A percentile compares a stretch with the other conserved stretches of the same genome.
These are phyloP conservation scores for Tritrichomonas musculus DNA, from an alignment of 208 protist genomes.

Conservation along the genomic window DNA sequence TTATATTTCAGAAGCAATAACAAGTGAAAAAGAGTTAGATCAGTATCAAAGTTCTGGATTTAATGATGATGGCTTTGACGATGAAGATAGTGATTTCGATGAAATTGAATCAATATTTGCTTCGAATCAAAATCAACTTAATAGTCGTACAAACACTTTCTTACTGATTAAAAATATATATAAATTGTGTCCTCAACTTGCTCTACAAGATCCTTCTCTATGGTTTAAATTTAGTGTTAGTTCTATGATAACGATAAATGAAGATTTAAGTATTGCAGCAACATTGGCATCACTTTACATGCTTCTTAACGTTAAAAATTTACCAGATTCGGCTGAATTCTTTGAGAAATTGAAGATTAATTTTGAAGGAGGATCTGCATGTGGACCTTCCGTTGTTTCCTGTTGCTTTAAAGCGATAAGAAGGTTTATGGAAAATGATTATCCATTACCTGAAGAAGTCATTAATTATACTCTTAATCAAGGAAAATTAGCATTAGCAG, in stretches of 20 bases:
- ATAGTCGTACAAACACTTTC: background rate
- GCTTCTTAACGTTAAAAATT: too few relatives aligned
- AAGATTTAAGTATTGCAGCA: background rate
- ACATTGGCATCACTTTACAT: background rate
- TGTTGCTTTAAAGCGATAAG: background rate
- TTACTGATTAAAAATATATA: constrained; percentile 4
- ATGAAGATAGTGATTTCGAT: constrained; percentile 16
- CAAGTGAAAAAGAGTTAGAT: too few relatives aligned
- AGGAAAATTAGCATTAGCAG: background rate
- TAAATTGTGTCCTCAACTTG: background rate
- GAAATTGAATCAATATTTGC: background rate
- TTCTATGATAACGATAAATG: background rate
- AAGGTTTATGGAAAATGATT: background rate
- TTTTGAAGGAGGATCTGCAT: too few relatives aligned
- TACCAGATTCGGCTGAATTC: background rate
- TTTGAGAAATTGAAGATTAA: too few relatives aligned
- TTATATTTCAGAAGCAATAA: background rate
- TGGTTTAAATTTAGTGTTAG: background rate
- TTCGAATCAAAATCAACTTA: background rate
- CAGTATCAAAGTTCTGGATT: background rate
- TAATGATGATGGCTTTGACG: background rate
- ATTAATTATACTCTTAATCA: too few relatives aligned
- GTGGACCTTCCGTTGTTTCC: background rate
- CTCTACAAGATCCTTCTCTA: background rate
- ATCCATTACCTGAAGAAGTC: background rate